phyloP scores from a whole-genome alignment of 2,329 filamentous ascomycete genomes.

The Madurella mycetomatis region DNA sequence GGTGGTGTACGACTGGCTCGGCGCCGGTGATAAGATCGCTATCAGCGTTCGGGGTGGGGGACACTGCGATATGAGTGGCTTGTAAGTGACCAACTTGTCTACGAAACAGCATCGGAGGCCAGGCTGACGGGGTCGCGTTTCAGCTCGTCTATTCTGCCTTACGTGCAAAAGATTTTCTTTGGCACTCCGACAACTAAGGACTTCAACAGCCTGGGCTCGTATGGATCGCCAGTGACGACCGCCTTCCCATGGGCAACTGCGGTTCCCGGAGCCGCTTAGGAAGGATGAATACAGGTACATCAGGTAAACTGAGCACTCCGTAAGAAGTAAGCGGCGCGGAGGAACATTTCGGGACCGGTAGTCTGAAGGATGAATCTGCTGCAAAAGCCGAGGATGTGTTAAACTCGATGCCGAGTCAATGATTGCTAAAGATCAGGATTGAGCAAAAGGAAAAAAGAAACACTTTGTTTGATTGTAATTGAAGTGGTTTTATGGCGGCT shows the following conservation, averaged over 20 bases:
- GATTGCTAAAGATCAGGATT: no score
- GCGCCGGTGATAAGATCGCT: conserved; percentile 45
- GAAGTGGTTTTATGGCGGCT: neutral
- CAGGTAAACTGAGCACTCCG: neutral
- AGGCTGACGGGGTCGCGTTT: conserved; percentile 12
- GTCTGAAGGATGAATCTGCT: no score
- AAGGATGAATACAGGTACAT: neutral
- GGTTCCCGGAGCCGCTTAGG: conserved; percentile 28
- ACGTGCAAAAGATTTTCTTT: conserved; percentile 44
- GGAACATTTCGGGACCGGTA: no score
- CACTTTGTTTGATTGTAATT: neutral
- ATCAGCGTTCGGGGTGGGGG: conserved; percentile 44
- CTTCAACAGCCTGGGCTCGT: conserved; percentile 42
- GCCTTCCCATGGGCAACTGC: conserved; percentile 44
- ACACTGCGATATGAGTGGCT: conserved; percentile 47
- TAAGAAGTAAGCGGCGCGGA: neutral
- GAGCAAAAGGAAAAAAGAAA: no score
- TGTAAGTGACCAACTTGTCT: conserved; percentile 31
- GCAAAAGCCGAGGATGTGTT: no score
- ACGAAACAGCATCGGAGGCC: neutral
- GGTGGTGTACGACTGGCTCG: conserved; percentile 51
- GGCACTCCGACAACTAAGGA: conserved; percentile 43
- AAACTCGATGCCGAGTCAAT: no score
- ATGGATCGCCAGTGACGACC: conserved; percentile 40
- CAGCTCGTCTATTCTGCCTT: conserved; percentile 43